Base-by-base conservation (phyloP, 805 yeast species). In the Helenozyma baotianmanensis region DNA sequence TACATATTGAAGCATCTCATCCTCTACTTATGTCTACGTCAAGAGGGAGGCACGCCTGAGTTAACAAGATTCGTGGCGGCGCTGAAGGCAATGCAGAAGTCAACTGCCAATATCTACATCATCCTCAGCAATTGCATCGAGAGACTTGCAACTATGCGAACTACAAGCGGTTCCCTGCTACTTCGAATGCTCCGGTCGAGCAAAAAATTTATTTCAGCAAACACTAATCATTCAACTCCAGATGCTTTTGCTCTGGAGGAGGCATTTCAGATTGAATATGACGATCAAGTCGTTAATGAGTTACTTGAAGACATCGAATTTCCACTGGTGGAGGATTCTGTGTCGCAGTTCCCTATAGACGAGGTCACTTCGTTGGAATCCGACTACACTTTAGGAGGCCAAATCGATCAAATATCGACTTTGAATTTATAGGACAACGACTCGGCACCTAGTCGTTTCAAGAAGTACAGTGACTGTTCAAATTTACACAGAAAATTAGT, bases 1-100 rank as follows among this genome's bases (percentile, higher is more conserved):
- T 48, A 36, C 29, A 50, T 61, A 14, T 40, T 48, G 14, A 54
- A 53, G 24, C 50, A 48, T 9, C 47, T 62, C 9, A 21, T 60
- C 0, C 23, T 56, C 7, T 58, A 51, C 33, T 36, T 50, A 3
- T 39, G 47, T 4, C 25, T 51, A 6, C 53, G 43, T 31, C 29
- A 52, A 4, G 42, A 45, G 11, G 25, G 40, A 4, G 49, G 51
- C 9, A 34, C 19, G 4, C 11, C 23, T 4, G 39, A 43, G 16
- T 39, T 60, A 5, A 21, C 36, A 1, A 43, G 35, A 18, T 38
- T 47, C 1, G 36, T 58, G 23, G 41, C 52, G 1, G 40, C 43
- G 22, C 25, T 46, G 13, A 54, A 51, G 29, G 38, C 55, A 1
- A 23, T 60, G 23, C 30, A 43, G 15, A 42, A 47, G 14, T 32